Base-by-base conservation (phyloP, 2,329 filamentous ascomycete species). In the Colletotrichum sojae region DNA sequence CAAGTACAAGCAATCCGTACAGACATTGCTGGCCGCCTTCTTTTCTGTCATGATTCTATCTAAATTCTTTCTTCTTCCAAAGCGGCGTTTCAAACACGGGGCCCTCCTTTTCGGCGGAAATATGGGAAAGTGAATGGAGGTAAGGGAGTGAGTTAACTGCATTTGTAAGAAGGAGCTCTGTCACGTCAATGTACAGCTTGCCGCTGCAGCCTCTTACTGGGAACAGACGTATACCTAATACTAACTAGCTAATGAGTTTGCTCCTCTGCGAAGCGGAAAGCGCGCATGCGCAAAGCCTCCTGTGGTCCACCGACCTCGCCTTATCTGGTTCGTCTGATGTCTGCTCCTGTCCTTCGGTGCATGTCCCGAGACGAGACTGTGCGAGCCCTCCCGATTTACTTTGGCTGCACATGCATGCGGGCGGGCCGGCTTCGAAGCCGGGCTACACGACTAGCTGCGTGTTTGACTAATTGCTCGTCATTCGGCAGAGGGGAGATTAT, bases 81-180 rank as follows among this genome's bases (percentile, higher is more conserved):
- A 9, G 31, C 46, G 61, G 65, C 65, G 60, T 65, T 65, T 25
- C 52, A 25, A n/a, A 18, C 46, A 31, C 52, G 31, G 36, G 13
- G 9, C 31, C 40, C 43, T 22, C 51, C 27, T 60, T 40, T 43
- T 22, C 25, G 20, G 6, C 39, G 31, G 55, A 13, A 27, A n/a
- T 22, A 57, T 46, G 39, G 54, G 22, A 18, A 57, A 46, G 31
- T 8, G 22, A 6, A 45, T 2, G 18, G 15, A 12, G 22, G 40
- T 13, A 20, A 36, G 31, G 31, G 31, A 36, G 31, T 8, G 31
- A 36, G 31, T 8, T 36, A n/a, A n/a, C n/a, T n/a, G 9, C 45
- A 57, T 57, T 57, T 57, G 55, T 46, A 57, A 57, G n/a, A 22
- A 57, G 6, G 10, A 15, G 43, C 6, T 22, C 22, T 22, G n/a